Evolutionary conservation across 257 asterid species (phyloP), one percentile per base, ranked within the genome.

Genomic region (Solanum peruvianum): DNA sequence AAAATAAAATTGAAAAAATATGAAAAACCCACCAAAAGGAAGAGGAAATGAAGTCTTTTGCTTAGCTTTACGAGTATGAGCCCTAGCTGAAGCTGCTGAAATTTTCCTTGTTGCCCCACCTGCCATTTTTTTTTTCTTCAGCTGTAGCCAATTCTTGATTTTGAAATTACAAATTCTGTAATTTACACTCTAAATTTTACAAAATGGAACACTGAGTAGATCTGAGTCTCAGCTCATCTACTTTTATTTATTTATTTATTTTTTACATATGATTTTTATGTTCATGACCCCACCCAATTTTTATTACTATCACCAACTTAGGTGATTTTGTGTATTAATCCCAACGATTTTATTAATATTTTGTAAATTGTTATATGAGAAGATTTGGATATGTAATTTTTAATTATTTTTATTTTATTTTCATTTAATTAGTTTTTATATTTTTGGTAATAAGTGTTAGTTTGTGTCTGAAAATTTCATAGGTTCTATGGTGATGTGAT

Each of bases 11-110:
- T 25, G 7, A 5, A 25, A 25, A 76, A 78, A 47, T 71, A 42
- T 1, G n/a, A 69, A 70, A 70, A 31, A 18, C 83, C 83, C 31
- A 95, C 99, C 96, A 73, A 93, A 89, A 87, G 91, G 89, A 39
- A 76, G 62, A 0, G 93, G 89, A 70, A 85, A 0, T n/a, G 95
- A 90, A 52, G 88, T 20, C 33, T 88, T 92, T 6, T 89, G 80
- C 49, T 90, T 94, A 21, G 98, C 84, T 87, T 75, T 94, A 71
- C 98, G 93, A 31, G 98, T 96, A 87, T 96, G 98, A 66, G 98
- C 91, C 86, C 99, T 92, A 27, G 99, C 98, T n/a, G 98, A 96
- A 85, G 99, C 98, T n/a, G 98, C 98, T 39, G 98, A 94, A 47
- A 95, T 91, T 86, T 85, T 94, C 83, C 95, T 91, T 35, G 91